These are phyloP conservation scores for Chrysoporthe puriensis DNA, from an alignment of 2,329 filamentous ascomycete species.

Conservation along the genomic window DNA sequence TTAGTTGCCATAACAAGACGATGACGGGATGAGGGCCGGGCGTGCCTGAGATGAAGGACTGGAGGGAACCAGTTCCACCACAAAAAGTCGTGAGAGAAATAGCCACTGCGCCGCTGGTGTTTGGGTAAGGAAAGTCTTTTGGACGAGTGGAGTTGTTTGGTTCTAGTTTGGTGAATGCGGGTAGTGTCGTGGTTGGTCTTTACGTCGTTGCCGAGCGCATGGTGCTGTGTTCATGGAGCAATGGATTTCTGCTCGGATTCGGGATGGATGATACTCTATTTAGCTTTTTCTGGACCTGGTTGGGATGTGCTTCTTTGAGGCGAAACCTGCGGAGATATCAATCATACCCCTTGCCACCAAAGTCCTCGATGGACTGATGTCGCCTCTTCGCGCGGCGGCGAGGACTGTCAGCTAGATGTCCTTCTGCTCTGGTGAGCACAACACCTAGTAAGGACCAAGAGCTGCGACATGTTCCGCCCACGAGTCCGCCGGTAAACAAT, in stretches of 20 bases:
- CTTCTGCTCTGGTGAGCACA: no score
- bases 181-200: not conserved
- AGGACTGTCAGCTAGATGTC: not conserved
- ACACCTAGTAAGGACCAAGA: no score
- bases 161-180: not conserved
- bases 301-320: not conserved
- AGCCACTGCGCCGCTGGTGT: conserved; percentile 6
- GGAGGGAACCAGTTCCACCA: not conserved
- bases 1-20: conserved; percentile 3
- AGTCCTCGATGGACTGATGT: not conserved
- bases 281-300: not conserved
- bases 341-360: conserved; percentile 9
- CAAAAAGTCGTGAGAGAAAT: conserved; percentile 5
- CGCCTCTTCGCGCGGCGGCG: not conserved
- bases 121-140: conserved; percentile 11
- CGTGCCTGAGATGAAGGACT: not conserved
- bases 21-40: conserved; percentile 4
- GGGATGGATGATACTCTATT: conserved; percentile 7
- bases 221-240: conserved; percentile 2
- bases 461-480: no score
- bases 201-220: not conserved
- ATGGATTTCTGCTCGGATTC: not conserved
- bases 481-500: no score
- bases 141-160: conserved; percentile 16
- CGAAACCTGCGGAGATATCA: conserved; percentile 2